Evolutionary conservation across 768 basidiomycete species (phyloP), one percentile per base, ranked within the genome.

Genomic region (Suillus paluster): DNA sequence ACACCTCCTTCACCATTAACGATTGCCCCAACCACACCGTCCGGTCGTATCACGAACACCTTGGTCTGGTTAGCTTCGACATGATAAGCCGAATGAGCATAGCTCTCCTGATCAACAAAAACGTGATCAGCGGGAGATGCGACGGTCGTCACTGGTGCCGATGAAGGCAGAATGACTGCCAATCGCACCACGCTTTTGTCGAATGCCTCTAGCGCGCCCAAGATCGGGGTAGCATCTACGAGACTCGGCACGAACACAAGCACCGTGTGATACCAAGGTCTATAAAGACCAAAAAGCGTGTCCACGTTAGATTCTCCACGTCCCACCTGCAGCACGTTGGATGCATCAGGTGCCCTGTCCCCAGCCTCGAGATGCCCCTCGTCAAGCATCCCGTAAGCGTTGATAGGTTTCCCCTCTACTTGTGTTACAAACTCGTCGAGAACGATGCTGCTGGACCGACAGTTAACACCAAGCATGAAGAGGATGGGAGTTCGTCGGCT

Each of bases 311-410:
- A 61, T 1, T 39, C 48, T 2, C 46, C 23, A 7, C 23, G 38
- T 23, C 41, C 49, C 63, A 60, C 53, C 2, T 64, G 57, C 0
- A 71, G 55, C 14, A 78, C 66, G 1, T 58, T 73, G 3, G 83
- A 70, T 0, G 81, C 78, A 30, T 83, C 80, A 0, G 81, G 83
- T 1, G 82, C 82, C 19, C 82, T 67, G 61, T 84, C 82, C 3
- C 83, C 83, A 1, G 82, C 82, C 55, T 71, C 58, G 60, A 75
- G 38, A 71, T 67, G 46, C 60, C 57, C 57, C 65, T 66, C 62
- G 46, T 68, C 42, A 53, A 60, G 25, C 54, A 57, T 48, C 25
- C 30, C 63, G 38, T 48, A 42, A 36, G 57, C 44, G 39, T 45
- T 46, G 42, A 64, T 58, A 2, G 25, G 46, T 14, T 27, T 48